These are phyloP conservation scores for Malassezia japonica DNA, from an alignment of 1,284 basidiomycete species.

Conservation along the genomic window DNA sequence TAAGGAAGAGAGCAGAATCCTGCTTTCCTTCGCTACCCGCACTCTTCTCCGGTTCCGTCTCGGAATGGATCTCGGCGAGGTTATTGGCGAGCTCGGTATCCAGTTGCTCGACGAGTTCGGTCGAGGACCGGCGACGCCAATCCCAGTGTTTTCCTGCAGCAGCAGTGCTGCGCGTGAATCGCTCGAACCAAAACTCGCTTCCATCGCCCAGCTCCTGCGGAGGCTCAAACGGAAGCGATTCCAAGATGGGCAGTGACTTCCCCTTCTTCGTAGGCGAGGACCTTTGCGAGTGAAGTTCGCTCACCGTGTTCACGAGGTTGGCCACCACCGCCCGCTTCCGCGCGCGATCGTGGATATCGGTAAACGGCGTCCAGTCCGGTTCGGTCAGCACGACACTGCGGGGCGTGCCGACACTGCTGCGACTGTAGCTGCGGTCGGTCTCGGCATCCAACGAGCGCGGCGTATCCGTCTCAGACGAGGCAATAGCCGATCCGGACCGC, in stretches of 20 bases:
- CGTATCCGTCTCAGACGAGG: too few species aligned
- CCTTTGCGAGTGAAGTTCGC: neutral
- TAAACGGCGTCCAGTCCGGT: constrained; percentile 37
- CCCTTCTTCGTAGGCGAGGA: neutral
- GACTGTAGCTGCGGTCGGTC: neutral
- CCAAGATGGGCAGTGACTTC: neutral
- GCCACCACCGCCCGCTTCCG: constrained; percentile 33
- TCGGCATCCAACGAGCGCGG: too few species aligned
- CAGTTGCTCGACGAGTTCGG: constrained; percentile 1
- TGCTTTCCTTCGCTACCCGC: too few species aligned
- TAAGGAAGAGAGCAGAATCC: too few species aligned
- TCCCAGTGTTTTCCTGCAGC: constrained; percentile 44
- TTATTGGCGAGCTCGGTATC: too few species aligned
- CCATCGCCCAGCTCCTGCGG: constrained; percentile 13
- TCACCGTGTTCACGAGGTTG: neutral
- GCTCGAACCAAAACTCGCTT: constrained; percentile 42
- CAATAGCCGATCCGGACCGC: too few species aligned
- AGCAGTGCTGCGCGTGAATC: constrained; percentile 38
- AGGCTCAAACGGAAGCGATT: neutral
- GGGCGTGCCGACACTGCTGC: neutral
- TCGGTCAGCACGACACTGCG: constrained; percentile 27
- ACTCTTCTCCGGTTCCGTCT: too few species aligned
- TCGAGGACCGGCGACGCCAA: constrained; percentile 26
- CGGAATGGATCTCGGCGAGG: too few species aligned
- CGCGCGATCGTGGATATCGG: constrained; percentile 31